These are phyloP conservation scores for Hypoxylon sp. DNA, from an alignment of 2,329 filamentous ascomycete species.

Conservation along the genomic window DNA sequence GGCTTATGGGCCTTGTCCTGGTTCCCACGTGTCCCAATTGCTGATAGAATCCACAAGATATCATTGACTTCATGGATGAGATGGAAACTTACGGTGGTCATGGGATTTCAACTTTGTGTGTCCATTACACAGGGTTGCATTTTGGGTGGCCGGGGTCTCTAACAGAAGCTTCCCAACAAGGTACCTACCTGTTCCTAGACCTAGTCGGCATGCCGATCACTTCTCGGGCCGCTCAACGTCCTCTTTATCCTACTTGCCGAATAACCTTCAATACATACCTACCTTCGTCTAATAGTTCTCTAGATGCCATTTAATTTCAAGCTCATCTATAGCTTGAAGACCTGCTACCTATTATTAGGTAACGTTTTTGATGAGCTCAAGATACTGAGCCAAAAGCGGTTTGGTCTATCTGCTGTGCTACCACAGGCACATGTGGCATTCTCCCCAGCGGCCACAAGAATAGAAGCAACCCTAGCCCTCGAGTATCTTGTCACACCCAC, in stretches of 20 bases:
- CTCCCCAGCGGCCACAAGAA: too few species aligned
- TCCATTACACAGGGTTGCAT: too few species aligned
- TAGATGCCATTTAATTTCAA: conserved; percentile 45
- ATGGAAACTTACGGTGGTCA: too few species aligned
- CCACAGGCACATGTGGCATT: conserved; percentile 53
- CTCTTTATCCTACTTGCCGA: conserved; percentile 58
- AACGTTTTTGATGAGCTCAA: too few species aligned
- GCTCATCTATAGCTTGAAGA: conserved; percentile 56
- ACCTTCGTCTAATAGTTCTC: too few species aligned
- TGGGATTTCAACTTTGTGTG: too few species aligned
- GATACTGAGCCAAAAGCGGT: too few species aligned
- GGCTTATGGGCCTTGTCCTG: too few species aligned
- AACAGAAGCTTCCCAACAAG: conserved; percentile 57
- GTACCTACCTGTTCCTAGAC: conserved; percentile 56
- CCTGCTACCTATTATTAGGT: too few species aligned
- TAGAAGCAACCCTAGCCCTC: conserved; percentile 60
- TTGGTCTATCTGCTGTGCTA: conserved; percentile 53
- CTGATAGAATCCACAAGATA: too few species aligned
- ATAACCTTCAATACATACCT: conserved; percentile 62
- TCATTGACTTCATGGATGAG: too few species aligned
- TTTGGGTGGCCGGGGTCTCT: conserved; percentile 57
- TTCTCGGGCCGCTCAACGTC: conserved; percentile 49
- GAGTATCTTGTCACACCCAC: conserved; percentile 56
- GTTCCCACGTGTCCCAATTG: too few species aligned
- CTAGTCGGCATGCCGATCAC: conserved; percentile 53